Percentiles rank a stretch among this genome's conserved stretches.
Conservation (phyloP, 1,284 basidiomycete genomes). For the Volvariella surrecta region DNA sequence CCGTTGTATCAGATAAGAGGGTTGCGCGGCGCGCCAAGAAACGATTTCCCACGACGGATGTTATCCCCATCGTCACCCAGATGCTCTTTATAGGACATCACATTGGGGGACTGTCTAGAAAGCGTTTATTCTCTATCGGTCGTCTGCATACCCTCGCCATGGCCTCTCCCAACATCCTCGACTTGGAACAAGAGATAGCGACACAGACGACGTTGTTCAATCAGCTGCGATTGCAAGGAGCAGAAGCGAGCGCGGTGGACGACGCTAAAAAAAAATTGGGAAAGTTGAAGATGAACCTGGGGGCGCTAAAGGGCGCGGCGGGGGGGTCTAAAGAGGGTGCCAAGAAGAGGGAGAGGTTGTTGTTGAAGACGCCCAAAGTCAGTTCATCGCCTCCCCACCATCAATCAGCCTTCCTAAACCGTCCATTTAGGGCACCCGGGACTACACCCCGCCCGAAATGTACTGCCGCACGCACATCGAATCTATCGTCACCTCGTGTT, state of each 20-base stretch:
- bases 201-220: conserved; percentile 47
- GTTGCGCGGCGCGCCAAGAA: too few species aligned
- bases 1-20: too few species aligned
- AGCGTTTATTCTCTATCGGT: too few species aligned
- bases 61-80: too few species aligned
- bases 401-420: not conserved
- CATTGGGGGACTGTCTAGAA: too few species aligned
- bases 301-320: conserved; percentile 32
- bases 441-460: conserved; percentile 95
- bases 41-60: too few species aligned
- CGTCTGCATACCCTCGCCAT: too few species aligned
- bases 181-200: conserved; percentile 43
- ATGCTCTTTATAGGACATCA: too few species aligned
- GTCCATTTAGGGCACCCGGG: conserved; percentile 76
- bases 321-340: conserved; percentile 27
- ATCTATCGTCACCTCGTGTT: conserved; percentile 80
- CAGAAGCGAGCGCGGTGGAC: conserved; percentile 42
- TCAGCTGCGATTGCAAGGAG: conserved; percentile 48
- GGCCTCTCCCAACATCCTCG: too few species aligned
- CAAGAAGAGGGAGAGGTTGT: conserved; percentile 47
- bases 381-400: conserved; percentile 13
- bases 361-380: conserved; percentile 81
- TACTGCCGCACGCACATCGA: conserved; percentile 90
- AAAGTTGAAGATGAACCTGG: conserved; percentile 56
- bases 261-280: conserved; percentile 61